Evolutionary conservation across 495 filamentous ascomycete species (phyloP).

Genomic region (Alectoria sarmentosa): DNA sequence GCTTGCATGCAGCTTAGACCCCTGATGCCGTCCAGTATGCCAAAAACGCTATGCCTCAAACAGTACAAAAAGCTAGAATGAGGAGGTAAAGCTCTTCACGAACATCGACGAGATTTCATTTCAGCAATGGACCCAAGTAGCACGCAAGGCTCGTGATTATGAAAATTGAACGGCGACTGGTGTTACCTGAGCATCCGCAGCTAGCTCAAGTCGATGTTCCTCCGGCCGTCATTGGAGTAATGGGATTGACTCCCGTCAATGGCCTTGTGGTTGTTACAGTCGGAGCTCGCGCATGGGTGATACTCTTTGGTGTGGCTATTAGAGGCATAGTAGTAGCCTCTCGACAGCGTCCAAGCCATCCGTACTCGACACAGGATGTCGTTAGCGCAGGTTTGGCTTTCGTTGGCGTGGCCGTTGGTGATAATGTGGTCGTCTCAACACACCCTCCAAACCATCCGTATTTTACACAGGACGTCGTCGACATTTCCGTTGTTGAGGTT

Average conservation of each 20-base stretch:
- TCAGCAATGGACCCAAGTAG: not conserved
- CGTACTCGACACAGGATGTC: constrained; percentile 78
- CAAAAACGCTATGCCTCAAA: constrained; percentile 1
- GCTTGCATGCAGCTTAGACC: not conserved
- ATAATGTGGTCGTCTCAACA: constrained; percentile 23
- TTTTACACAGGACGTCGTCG: constrained; percentile 77
- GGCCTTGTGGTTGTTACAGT: constrained; percentile 20
- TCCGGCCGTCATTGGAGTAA: not conserved
- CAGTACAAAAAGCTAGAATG: not conserved
- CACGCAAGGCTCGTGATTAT: not conserved
- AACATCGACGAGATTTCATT: not conserved
- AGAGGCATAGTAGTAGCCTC: constrained; percentile 19
- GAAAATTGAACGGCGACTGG: not conserved
- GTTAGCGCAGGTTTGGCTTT: constrained; percentile 33
- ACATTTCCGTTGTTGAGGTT: constrained; percentile 44
- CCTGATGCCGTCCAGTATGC: not conserved
- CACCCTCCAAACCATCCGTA: constrained; percentile 56
- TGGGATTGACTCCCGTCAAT: constrained; percentile 9
- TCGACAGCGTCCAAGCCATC: constrained; percentile 45
- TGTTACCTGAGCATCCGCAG: not conserved
- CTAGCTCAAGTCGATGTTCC: constrained; percentile 4
- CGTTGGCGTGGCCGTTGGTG: constrained; percentile 12
- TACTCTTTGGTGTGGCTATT: not conserved
- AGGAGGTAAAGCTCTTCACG: not conserved
- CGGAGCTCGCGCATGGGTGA: constrained; percentile 5